These are phyloP conservation scores for Papiliotrema flavescens DNA, from an alignment of 1,284 basidiomycete genomes.

Conservation along the genomic window DNA sequence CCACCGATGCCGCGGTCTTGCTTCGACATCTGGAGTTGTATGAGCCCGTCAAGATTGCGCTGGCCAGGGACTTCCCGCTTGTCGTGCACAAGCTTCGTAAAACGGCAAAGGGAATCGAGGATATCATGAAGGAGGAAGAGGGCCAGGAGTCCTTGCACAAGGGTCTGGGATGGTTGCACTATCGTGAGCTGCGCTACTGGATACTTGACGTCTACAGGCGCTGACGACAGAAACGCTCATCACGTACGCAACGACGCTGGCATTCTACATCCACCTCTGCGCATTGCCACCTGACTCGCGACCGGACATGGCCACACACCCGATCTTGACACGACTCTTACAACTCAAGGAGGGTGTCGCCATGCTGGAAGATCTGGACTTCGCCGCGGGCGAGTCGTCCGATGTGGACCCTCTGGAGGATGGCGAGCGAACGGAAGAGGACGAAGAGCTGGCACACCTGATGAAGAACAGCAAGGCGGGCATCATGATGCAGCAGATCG, in stretches of 20 bases:
- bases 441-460: conserved; percentile 36
- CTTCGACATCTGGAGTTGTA: conserved; percentile 73
- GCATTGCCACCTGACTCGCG: conserved; percentile 59
- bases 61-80: conserved; percentile 54
- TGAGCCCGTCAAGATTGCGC: conserved; percentile 66
- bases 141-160: conserved; percentile 42
- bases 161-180: conserved; percentile 49
- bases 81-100: conserved; percentile 48
- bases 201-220: background rate
- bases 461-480: conserved; percentile 26
- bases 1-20: conserved; percentile 52
- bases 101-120: conserved; percentile 44
- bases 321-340: conserved; percentile 76
- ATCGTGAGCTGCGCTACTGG: conserved; percentile 36
- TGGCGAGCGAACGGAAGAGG: conserved; percentile 21
- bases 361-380: conserved; percentile 77
- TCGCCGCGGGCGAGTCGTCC: conserved; percentile 54
- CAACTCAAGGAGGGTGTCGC: conserved; percentile 78
- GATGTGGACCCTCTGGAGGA: conserved; percentile 49
- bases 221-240: conserved; percentile 68
- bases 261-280: conserved; percentile 88
- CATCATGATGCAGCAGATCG: conserved; percentile 31
- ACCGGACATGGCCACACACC: conserved; percentile 68
- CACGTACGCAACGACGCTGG: conserved; percentile 84
- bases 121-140: conserved; percentile 26